These are phyloP conservation scores for Erucastrum elatum DNA, from an alignment of 345 rosid genomes.

Conservation along the genomic window DNA sequence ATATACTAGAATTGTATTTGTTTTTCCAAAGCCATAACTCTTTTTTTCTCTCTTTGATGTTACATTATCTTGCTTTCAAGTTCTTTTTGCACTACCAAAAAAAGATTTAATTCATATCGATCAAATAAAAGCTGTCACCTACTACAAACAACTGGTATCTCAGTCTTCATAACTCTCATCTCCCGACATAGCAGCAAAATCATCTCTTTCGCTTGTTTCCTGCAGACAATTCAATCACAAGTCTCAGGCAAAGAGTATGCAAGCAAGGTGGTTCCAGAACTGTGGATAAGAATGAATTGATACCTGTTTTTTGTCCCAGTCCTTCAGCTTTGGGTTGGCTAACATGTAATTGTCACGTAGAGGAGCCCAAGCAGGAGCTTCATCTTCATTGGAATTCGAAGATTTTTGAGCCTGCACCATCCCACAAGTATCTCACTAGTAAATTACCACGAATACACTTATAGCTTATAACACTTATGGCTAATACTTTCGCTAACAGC, in stretches of 20 bases:
- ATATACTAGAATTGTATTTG: neutral
- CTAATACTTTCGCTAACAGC: neutral
- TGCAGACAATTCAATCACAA: constrained; percentile 31
- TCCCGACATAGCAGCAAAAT: constrained; percentile 50
- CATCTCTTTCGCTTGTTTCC: constrained; percentile 54
- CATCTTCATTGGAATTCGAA: constrained; percentile 37
- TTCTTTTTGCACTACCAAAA: neutral
- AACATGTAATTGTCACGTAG: constrained; percentile 89
- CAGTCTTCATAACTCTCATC: constrained; percentile 49
- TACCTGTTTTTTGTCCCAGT: constrained; percentile 92
- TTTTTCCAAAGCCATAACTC: neutral
- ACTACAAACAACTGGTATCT: constrained; percentile 9
- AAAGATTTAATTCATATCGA: neutral
- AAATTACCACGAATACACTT: neutral
- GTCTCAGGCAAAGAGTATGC: neutral
- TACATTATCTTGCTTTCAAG: neutral
- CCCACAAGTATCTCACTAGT: neutral
- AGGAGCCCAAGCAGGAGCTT: constrained; percentile 95
- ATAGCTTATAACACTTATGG: too few relatives aligned
- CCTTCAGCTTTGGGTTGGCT: constrained; percentile 75
- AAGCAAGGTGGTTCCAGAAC: neutral
- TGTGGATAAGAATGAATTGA: constrained; percentile 9
- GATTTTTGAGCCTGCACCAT: constrained; percentile 28
- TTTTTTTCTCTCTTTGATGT: neutral
- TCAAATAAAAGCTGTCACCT: neutral